Percentiles rank a stretch among this genome's conserved stretches.
phyloP scores from a whole-genome alignment of 768 basidiomycete genomes.

The Russula emetica region DNA sequence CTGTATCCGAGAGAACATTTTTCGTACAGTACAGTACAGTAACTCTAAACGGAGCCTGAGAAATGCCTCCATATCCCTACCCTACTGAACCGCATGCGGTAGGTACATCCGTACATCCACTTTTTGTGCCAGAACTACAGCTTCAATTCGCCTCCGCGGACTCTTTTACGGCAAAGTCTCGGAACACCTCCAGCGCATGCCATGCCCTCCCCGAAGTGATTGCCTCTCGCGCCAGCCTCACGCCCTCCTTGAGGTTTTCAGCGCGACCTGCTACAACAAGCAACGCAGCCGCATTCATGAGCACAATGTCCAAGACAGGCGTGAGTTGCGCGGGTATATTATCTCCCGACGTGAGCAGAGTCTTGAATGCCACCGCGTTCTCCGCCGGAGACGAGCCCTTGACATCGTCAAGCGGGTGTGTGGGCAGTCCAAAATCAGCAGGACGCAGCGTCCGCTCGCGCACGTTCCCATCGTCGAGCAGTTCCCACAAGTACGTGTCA shows the following conservation, averaged over 20 bases:
- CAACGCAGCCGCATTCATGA: slow-evolving; percentile 86
- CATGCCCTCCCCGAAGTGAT: slow-evolving; percentile 52
- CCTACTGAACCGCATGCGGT: not conserved
- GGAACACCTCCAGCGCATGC: slow-evolving; percentile 22
- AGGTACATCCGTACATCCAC: no score
- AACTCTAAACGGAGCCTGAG: not conserved
- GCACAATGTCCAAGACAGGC: slow-evolving; percentile 79
- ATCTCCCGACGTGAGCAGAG: slow-evolving; percentile 55
- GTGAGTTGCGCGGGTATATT: slow-evolving; percentile 52
- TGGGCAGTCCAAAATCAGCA: slow-evolving; percentile 68
- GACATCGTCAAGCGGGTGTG: slow-evolving; percentile 67
- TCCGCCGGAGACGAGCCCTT: slow-evolving; percentile 68
- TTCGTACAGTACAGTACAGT: not conserved
- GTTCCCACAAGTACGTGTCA: slow-evolving; percentile 79
- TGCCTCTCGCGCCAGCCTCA: slow-evolving; percentile 59
- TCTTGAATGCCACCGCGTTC: slow-evolving; percentile 72
- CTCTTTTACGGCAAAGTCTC: slow-evolving; percentile 13
- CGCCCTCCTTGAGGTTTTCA: slow-evolving; percentile 63
- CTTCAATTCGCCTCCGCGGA: slow-evolving; percentile 3
- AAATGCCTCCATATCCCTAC: not conserved
- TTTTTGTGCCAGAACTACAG: not conserved
- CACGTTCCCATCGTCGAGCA: slow-evolving; percentile 59
- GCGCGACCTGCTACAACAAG: slow-evolving; percentile 81
- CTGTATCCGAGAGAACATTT: not conserved
- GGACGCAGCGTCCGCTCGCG: slow-evolving; percentile 60